Conservation (phyloP, 805 yeast species). For the Yarrowia divulgata region DNA sequence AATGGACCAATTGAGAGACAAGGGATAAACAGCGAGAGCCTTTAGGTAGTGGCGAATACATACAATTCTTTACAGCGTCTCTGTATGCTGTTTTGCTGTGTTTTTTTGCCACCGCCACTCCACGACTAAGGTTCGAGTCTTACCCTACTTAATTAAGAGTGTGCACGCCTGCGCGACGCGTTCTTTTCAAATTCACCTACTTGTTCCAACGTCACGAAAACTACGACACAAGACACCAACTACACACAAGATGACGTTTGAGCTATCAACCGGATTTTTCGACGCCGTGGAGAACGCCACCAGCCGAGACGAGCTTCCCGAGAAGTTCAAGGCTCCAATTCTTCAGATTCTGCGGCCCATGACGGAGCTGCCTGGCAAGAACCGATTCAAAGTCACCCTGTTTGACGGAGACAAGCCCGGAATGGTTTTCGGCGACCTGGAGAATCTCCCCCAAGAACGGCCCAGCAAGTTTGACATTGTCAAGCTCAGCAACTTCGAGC, state of each 20-base stretch:
- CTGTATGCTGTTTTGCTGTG: too few relatives aligned
- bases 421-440: constrained; percentile 35
- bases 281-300: constrained; percentile 22
- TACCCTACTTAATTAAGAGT: constrained; percentile 22
- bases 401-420: constrained; percentile 23
- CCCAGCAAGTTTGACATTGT: constrained; percentile 25
- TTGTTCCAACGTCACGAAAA: background rate
- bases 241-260: constrained; percentile 1
- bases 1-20: background rate
- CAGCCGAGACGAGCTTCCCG: constrained; percentile 6
- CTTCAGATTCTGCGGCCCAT: constrained; percentile 21
- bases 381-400: constrained; percentile 31
- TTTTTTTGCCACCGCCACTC: constrained; percentile 27
- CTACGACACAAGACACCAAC: background rate
- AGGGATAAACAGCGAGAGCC: too few relatives aligned
- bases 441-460: constrained; percentile 12
- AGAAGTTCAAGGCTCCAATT: background rate
- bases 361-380: constrained; percentile 24
- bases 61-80: too few relatives aligned
- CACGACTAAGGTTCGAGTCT: background rate
- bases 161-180: constrained; percentile 37
- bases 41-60: too few relatives aligned
- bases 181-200: background rate
- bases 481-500: constrained; percentile 11
- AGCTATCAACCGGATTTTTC: constrained; percentile 30